phyloP scores from a whole-genome alignment of 2,329 filamentous ascomycete genomes.

The Talaromyces marneffei region DNA sequence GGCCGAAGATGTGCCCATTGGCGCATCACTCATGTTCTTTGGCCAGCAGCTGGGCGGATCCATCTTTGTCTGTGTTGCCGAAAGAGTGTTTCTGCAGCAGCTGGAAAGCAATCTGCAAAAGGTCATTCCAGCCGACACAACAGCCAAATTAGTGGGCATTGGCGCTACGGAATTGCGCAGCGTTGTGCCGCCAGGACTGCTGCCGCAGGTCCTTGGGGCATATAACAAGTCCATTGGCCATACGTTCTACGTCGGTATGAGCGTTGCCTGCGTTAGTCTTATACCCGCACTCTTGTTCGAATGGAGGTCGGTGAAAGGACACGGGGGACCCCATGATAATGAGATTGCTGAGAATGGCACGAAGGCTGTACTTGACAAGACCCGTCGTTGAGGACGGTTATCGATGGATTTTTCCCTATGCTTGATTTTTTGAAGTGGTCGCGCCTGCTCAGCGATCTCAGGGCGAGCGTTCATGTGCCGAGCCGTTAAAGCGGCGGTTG shows the following conservation, averaged over 20 bases:
- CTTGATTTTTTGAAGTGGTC: too few relatives aligned
- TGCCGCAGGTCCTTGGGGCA: not conserved
- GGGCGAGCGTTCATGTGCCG: too few relatives aligned
- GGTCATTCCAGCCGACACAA: not conserved
- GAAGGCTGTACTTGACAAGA: not conserved
- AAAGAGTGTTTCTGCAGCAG: slow-evolving; percentile 20
- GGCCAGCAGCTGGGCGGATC: slow-evolving; percentile 21
- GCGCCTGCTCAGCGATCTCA: too few relatives aligned
- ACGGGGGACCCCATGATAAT: not conserved
- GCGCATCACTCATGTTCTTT: slow-evolving; percentile 23
- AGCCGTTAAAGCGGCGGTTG: too few relatives aligned
- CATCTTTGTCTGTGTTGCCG: slow-evolving; percentile 20
- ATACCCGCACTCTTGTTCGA: not conserved
- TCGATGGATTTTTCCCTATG: not conserved
- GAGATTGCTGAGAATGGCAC: not conserved
- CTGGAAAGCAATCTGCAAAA: slow-evolving; percentile 10
- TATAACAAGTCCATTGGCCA: not conserved
- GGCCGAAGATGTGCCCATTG: slow-evolving; percentile 22
- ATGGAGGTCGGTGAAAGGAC: not conserved
- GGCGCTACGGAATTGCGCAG: not conserved
- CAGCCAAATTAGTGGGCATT: not conserved
- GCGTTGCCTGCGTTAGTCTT: not conserved
- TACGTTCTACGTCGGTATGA: not conserved
- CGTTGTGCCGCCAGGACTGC: not conserved
- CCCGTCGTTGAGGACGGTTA: not conserved